Conservation (phyloP, 2,329 filamentous ascomycete genomes). For the Parafenestella ontariensis region DNA sequence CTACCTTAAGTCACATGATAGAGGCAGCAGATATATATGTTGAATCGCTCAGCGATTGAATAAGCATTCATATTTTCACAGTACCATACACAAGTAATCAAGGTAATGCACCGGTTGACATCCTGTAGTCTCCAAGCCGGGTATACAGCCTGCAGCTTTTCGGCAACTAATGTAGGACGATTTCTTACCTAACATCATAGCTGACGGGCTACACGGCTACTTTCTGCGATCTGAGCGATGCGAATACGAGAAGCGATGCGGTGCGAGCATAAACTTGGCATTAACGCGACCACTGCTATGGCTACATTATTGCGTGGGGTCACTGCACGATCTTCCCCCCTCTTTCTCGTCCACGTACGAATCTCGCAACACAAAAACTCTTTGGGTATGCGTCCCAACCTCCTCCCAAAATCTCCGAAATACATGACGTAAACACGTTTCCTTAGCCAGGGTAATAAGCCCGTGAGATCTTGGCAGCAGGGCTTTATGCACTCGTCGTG, state of each 20-base stretch:
- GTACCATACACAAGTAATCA: no score
- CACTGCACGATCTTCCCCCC: slow-evolving; percentile 7
- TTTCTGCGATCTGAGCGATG: no score
- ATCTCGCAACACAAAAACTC: background rate
- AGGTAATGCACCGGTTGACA: no score
- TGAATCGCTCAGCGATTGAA: background rate
- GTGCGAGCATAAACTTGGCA: no score
- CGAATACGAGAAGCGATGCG: no score
- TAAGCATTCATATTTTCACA: background rate
- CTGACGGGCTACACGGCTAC: no score
- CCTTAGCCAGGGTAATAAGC: slow-evolving; percentile 13
- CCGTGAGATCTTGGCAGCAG: slow-evolving; percentile 8
- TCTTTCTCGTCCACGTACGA: slow-evolving; percentile 6
- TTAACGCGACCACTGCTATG: no score
- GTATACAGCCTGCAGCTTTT: no score
- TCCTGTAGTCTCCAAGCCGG: no score
- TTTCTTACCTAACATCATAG: no score
- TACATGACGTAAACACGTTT: slow-evolving; percentile 34
- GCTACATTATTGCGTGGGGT: background rate
- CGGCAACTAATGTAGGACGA: no score
- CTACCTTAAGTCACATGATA: background rate
- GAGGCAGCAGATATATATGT: background rate
- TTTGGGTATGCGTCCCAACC: background rate
- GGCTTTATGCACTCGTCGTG: slow-evolving; percentile 16
- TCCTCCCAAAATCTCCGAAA: background rate